phyloP scores from a whole-genome alignment of 225 moss, liverwort and hornwort genomes.

The Anthoceros angustus region DNA sequence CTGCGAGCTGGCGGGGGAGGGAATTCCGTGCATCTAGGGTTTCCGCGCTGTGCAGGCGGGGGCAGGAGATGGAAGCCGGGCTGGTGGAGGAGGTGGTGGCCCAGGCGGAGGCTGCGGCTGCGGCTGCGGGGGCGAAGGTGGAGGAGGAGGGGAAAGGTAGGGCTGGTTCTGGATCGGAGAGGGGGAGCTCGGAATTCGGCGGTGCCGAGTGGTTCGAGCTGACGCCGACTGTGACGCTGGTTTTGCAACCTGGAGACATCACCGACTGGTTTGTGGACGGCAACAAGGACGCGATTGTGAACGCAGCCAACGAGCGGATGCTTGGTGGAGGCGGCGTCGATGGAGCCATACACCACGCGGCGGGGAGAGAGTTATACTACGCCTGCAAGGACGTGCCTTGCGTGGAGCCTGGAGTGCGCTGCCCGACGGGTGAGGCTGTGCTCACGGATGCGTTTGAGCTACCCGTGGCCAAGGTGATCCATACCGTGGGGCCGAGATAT shows the following conservation, averaged over 20 bases:
- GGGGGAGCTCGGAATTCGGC: neutral
- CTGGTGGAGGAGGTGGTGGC: neutral
- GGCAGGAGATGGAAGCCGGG: neutral
- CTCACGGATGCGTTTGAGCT: conserved; percentile 27
- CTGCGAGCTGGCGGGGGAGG: no score
- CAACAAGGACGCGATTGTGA: conserved; percentile 61
- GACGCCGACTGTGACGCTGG: conserved; percentile 46
- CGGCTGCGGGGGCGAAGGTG: neutral
- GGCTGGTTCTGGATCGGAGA: neutral
- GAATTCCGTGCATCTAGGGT: no score
- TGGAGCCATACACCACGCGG: conserved; percentile 67
- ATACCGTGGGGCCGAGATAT: conserved; percentile 76
- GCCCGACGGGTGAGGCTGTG: conserved; percentile 51
- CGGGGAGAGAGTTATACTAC: conserved; percentile 33
- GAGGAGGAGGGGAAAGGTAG: neutral
- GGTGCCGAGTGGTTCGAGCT: conserved; percentile 34
- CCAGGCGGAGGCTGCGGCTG: neutral
- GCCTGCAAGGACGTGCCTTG: conserved; percentile 40
- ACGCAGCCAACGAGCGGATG: conserved; percentile 63
- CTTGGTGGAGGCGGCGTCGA: conserved; percentile 86
- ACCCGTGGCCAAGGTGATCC: conserved; percentile 46
- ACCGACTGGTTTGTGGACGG: conserved; percentile 59
- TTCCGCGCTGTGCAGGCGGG: no score
- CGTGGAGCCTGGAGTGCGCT: conserved; percentile 46
- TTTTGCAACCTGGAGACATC: conserved; percentile 45